These are phyloP conservation scores for Polyporus arcularius DNA, from an alignment of 768 basidiomycete species.

Conservation along the genomic window DNA sequence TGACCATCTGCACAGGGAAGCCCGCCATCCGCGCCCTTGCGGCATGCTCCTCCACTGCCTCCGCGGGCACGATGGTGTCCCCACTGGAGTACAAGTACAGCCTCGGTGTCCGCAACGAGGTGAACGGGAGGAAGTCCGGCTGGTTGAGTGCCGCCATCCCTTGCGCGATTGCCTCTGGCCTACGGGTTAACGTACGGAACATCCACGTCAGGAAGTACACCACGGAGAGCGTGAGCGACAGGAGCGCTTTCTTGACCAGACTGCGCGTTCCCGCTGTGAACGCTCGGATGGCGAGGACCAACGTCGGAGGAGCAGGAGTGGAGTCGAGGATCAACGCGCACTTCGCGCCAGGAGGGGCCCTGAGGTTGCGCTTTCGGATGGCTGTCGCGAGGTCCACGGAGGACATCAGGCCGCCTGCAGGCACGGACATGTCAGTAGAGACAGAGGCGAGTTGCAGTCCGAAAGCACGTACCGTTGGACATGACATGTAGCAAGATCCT, in stretches of 20 bases:
- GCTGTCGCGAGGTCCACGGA: background rate
- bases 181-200: background rate
- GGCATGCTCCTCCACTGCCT: slow-evolving; percentile 29
- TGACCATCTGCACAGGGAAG: slow-evolving; percentile 28
- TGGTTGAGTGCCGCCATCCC: slow-evolving; percentile 9
- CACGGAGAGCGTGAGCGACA: background rate
- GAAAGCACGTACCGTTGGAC: background rate
- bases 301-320: slow-evolving; percentile 6
- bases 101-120: slow-evolving; percentile 31
- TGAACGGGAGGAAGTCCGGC: slow-evolving; percentile 35
- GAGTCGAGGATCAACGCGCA: slow-evolving; percentile 24
- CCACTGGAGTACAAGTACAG: slow-evolving; percentile 38
- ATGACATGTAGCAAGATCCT: slow-evolving; percentile 2
- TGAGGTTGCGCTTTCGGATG: background rate
- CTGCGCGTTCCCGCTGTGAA: slow-evolving; percentile 15
- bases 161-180: background rate
- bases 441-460: too few species aligned
- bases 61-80: slow-evolving; percentile 33
- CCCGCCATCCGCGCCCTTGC: slow-evolving; percentile 27
- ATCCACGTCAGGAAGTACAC: background rate
- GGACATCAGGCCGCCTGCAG: background rate
- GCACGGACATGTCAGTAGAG: background rate
- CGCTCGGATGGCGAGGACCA: slow-evolving; percentile 8
- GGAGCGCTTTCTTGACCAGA: slow-evolving; percentile 5
- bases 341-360: background rate